Base-by-base conservation (phyloP, 2,329 filamentous ascomycete genomes). In the Clonostachys solani region DNA sequence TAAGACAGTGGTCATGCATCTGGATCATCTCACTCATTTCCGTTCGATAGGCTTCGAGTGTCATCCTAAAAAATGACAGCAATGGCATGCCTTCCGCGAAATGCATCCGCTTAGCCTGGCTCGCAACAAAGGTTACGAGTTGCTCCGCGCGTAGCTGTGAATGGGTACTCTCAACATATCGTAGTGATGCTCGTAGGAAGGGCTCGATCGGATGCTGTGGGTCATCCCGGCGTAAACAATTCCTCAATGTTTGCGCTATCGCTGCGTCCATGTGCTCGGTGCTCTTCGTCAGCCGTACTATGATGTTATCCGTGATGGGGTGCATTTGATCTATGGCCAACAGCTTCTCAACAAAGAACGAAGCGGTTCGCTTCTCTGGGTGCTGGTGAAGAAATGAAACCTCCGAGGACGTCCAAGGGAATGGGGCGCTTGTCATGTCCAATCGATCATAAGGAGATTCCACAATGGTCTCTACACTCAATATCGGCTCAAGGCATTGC, bases 311-410 rank as follows among this genome's bases (percentile, higher is more conserved):
- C 2, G 78, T 81, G 3, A 71, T 69, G 2, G 59, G 52, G 0
- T 65, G 62, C 46, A 81, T 83, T 56, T 84, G 78, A 51, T 84
- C 76, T 43, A 86, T 72, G 17, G 71, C 69, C 29, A 91, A 70
- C 23, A 91, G 70, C 59, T 86, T 89, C 57, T 83, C 81, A 19
- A 86, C 60, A 45, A 87, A 81, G n/a, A 82, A 66, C 51, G 77
- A 81, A 17, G 53, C 47, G 3, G 53, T 44, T 4, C 57, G 56
- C 2, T 52, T 49, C 35, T 61, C 62, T 55, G 52, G 60, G 35
- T 74, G 66, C 35, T 62, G 61, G 48, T 73, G 66, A 3, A 83
- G 52, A 3, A 74, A 54, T 29, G 70, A 62, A 12, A 75, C 64
- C 56, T 84, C 80, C 0, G 57, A 51, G 1, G 59, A 54, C 4